Percentiles rank a stretch among this genome's conserved stretches.
Evolutionary conservation across 2,329 filamentous ascomycete species (phyloP).

Genomic region (Diaporthe ilicicola): DNA sequence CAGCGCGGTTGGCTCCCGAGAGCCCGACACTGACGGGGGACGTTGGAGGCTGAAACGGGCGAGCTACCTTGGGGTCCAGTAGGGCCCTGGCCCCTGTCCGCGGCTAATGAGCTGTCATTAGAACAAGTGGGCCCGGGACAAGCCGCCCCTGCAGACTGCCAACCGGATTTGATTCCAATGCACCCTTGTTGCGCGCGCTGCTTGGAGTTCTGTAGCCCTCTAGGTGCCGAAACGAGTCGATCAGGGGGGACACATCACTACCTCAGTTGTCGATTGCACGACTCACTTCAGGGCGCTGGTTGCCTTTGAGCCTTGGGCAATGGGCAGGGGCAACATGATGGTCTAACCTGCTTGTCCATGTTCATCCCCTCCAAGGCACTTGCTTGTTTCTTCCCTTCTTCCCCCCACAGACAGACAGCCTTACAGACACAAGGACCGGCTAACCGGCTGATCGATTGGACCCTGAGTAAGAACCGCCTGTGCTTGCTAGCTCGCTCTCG

Average conservation of each 20-base stretch:
- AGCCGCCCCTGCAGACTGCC: slow-evolving; percentile 6
- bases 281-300: neutral
- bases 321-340: neutral
- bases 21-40: neutral
- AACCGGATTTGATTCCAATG: slow-evolving; percentile 14
- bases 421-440: neutral
- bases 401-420: too few relatives aligned
- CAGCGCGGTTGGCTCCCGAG: neutral
- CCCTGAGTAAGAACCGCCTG: neutral
- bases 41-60: slow-evolving; percentile 13
- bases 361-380: neutral
- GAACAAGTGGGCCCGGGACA: slow-evolving; percentile 17
- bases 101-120: slow-evolving; percentile 29
- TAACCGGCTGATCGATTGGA: neutral
- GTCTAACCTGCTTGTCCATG: neutral
- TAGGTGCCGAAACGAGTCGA: slow-evolving; percentile 11
- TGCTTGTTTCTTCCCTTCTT: neutral
- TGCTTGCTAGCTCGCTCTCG: neutral
- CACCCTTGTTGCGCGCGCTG: neutral
- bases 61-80: neutral
- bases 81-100: slow-evolving; percentile 13
- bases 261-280: neutral
- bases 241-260: slow-evolving; percentile 19
- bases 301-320: slow-evolving; percentile 1
- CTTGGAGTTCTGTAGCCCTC: neutral